Evolutionary conservation across 2,329 filamentous ascomycete genomes (phyloP).

Genomic region (Bertia moriformis): DNA sequence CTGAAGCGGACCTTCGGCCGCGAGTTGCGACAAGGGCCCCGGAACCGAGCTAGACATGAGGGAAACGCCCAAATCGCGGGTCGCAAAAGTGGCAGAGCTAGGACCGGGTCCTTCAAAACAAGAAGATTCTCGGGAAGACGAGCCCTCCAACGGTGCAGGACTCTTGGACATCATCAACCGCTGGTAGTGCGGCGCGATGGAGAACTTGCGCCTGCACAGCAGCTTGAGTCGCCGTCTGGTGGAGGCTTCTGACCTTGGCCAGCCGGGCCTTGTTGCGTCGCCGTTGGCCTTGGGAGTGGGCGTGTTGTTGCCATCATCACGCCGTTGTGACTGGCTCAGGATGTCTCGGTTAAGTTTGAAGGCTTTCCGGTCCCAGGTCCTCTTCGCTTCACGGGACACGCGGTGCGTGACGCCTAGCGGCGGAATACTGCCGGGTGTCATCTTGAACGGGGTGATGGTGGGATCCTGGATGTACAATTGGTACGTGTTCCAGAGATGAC

Average conservation of each 20-base stretch:
- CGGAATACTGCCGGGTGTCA: slow-evolving; percentile 45
- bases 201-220: slow-evolving; percentile 45
- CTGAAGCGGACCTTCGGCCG: too few relatives aligned
- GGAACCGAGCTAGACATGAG: slow-evolving; percentile 22
- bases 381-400: slow-evolving; percentile 44
- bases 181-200: slow-evolving; percentile 48
- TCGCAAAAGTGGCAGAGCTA: slow-evolving; percentile 16
- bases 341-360: slow-evolving; percentile 11
- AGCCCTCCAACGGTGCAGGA: slow-evolving; percentile 37
- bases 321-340: neutral
- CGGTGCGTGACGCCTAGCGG: slow-evolving; percentile 50
- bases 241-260: slow-evolving; percentile 41
- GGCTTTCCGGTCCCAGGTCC: slow-evolving; percentile 37
- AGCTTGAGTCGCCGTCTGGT: slow-evolving; percentile 41
- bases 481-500: slow-evolving; percentile 52
- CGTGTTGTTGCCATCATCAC: neutral
- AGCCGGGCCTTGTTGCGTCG: slow-evolving; percentile 23
- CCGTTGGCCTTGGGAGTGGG: neutral
- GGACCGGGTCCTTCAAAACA: slow-evolving; percentile 11
- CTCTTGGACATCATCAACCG: slow-evolving; percentile 43
- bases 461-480: slow-evolving; percentile 52
- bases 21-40: slow-evolving; percentile 11
- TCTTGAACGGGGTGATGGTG: slow-evolving; percentile 52
- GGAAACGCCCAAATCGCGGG: slow-evolving; percentile 26
- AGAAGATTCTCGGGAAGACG: slow-evolving; percentile 10